phyloP scores from a whole-genome alignment of 129 eudicot species.

The Daucus carota region DH1_v3.0 NC_030389.2:37337501-37338000 shows the following conservation, averaged over 20 bases:
- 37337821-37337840: not conserved
- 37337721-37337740: not conserved
- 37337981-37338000: no score
- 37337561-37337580: not conserved
- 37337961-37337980: no score
- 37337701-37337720: not conserved
- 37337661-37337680: not conserved
- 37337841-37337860: not conserved
- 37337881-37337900: not conserved
- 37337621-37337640: slow-evolving; percentile 9
- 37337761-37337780: not conserved
- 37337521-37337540: no score
- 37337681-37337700: not conserved
- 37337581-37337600: not conserved
- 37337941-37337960: no score
- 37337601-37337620: slow-evolving; percentile 3
- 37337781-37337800: not conserved
- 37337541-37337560: not conserved
- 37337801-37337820: not conserved
- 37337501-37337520: not conserved
- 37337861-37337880: not conserved
- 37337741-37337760: not conserved
- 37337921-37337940: no score
- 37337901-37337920: no score
- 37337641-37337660: not conserved